Base-by-base conservation (phyloP, 768 basidiomycete genomes). In the Amanita muscaria region DNA sequence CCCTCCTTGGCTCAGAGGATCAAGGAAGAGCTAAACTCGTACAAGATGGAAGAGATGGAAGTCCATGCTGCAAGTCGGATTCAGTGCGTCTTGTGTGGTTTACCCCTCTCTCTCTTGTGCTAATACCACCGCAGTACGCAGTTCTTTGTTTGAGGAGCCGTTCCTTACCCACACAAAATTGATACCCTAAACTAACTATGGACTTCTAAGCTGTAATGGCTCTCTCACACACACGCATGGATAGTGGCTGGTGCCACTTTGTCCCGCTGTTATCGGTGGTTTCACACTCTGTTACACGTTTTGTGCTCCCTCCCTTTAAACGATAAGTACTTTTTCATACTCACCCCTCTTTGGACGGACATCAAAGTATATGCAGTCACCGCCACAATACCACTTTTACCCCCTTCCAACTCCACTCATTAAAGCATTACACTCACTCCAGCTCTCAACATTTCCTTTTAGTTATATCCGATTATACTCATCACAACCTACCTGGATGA, bases 21-120 rank as follows among this genome's bases (percentile, higher is more conserved):
- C 64, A 99, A 99, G 74, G 91, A 94, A 67, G 90, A 94, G 66
- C 71, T 99, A 42, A 99, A 99, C 65, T 90, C 89, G 45, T 98
- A 88, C 67, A 98, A 98, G 74, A 89, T 97, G 87, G 92, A 94
- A 65, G 92, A 97, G 69, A 98, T 99, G 94, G 90, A 93, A 61
- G 92, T 99, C 50, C 94, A 98, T 64, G 87, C 88, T 54, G 71
- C 85, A 40, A 93, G 89, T 64, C 81, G 89, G 63, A 79, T 88
- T 55, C 83, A 96, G 88, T 91, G 61, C 53, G 88, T 79, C 31
- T 39, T 44, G 41, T 35, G 11, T 14, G 25, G 5, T 10, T 7
- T 33, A 16, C 18, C 6, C 5, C 21, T 8, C 4, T 14, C n/a
- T 25, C 9, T 44, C n/a, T n/a, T n/a, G n/a, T 15, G 19, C 36